Evolutionary conservation across 768 basidiomycete genomes (phyloP).

Genomic region (Pulveroboletus frians): DNA sequence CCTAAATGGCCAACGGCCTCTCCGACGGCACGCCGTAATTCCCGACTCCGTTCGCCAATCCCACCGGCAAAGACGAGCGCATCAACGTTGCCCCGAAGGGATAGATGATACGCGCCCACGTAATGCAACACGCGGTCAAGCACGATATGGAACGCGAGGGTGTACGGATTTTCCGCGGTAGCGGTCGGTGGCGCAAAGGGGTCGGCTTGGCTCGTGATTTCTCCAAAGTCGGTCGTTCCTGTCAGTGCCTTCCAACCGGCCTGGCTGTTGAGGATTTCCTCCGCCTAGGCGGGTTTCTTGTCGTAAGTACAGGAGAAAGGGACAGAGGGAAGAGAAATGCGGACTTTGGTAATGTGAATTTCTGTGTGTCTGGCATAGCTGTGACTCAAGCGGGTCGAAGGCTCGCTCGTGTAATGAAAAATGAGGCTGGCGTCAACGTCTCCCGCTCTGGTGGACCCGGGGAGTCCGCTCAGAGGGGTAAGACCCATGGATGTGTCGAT

Average conservation of each 20-base stretch:
- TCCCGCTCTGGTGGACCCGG: constrained; percentile 84
- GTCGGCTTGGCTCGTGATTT: constrained; percentile 48
- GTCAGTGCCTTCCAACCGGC: constrained; percentile 75
- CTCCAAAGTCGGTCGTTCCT: constrained; percentile 79
- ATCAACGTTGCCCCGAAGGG: constrained; percentile 63
- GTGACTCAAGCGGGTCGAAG: constrained; percentile 46
- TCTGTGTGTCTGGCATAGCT: constrained; percentile 41
- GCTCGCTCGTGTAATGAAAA: constrained; percentile 68
- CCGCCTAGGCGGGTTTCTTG: constrained; percentile 39
- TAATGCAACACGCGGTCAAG: constrained; percentile 71
- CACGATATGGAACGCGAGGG: constrained; percentile 74
- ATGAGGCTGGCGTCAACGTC: constrained; percentile 81
- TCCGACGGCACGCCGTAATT: constrained; percentile 56
- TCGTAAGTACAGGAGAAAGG: neutral
- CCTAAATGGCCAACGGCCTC: constrained; percentile 57
- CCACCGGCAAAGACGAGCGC: constrained; percentile 85
- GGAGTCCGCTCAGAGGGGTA: constrained; percentile 82
- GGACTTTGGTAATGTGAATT: constrained; percentile 51
- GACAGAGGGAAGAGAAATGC: neutral
- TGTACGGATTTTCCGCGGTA: constrained; percentile 33
- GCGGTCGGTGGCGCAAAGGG: constrained; percentile 15
- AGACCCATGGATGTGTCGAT: constrained; percentile 91
- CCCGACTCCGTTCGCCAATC: constrained; percentile 71
- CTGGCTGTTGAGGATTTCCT: constrained; percentile 69
- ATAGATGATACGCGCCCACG: constrained; percentile 70